phyloP scores from a whole-genome alignment of 164 flowering plant genomes.

The Chimonanthus salicifolius region DNA sequence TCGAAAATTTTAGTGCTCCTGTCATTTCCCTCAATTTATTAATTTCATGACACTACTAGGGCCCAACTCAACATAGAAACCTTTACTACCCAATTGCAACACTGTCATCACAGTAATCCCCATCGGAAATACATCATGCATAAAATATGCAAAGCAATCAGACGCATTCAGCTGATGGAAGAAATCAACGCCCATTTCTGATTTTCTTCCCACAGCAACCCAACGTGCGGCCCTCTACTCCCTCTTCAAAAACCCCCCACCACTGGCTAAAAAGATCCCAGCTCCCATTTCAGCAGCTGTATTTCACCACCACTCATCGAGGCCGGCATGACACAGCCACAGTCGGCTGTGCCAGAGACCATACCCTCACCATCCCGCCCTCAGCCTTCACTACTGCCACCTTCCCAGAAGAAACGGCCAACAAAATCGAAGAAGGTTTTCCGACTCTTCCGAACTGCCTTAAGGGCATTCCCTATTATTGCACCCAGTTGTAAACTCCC shows the following conservation, averaged over 20 bases:
- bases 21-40: too few relatives aligned
- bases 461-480: conserved; percentile 66
- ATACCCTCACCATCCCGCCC: conserved; percentile 9
- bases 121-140: too few relatives aligned
- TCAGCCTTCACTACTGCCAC: conserved; percentile 34
- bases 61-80: too few relatives aligned
- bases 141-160: too few relatives aligned
- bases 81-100: too few relatives aligned
- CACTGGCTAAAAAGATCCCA: not conserved
- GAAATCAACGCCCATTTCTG: not conserved
- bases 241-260: not conserved
- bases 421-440: conserved; percentile 30
- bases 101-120: too few relatives aligned
- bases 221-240: not conserved
- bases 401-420: conserved; percentile 23
- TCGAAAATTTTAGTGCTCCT: too few relatives aligned
- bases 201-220: not conserved
- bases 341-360: conserved; percentile 7
- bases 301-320: not conserved
- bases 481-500: conserved; percentile 49
- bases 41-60: too few relatives aligned
- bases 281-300: not conserved
- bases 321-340: not conserved
- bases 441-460: conserved; percentile 44
- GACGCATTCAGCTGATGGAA: too few relatives aligned